Percentiles rank a stretch among this genome's conserved stretches.
Evolutionary conservation across 2,329 filamentous ascomycete species (phyloP).

Genomic region (Hyphodiscus sp.): DNA sequence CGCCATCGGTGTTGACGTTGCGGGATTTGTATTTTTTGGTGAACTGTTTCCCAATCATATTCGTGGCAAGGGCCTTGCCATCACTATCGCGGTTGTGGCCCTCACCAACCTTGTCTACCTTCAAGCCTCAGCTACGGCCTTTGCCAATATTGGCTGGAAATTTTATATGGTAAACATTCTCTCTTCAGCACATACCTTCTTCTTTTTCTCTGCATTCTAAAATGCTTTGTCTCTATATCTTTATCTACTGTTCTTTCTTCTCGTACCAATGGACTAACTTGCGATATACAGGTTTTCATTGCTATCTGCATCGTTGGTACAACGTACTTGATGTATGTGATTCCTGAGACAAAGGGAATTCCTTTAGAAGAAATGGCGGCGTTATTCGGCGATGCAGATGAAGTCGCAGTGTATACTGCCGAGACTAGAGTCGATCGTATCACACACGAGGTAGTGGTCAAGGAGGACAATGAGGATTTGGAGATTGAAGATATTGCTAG

Average conservation of each 20-base stretch:
- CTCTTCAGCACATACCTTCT: no score
- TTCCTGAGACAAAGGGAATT: neutral
- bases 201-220: no score
- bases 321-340: neutral
- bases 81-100: neutral
- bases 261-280: no score
- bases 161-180: constrained; percentile 4
- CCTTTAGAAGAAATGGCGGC: constrained; percentile 5
- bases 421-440: no score
- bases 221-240: no score
- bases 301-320: neutral
- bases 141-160: constrained; percentile 5
- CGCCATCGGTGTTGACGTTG: neutral
- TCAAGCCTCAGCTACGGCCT: neutral
- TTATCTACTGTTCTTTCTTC: no score
- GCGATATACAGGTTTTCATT: no score
- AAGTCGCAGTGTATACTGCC: no score
- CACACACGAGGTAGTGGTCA: no score
- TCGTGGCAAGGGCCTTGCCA: constrained; percentile 4
- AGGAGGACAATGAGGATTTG: no score
- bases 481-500: no score
- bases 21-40: neutral
- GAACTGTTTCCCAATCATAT: constrained; percentile 11
- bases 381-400: neutral
- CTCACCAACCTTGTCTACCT: neutral